phyloP scores from a whole-genome alignment of 106 monocot genomes.

The Chionographis japonica region DNA sequence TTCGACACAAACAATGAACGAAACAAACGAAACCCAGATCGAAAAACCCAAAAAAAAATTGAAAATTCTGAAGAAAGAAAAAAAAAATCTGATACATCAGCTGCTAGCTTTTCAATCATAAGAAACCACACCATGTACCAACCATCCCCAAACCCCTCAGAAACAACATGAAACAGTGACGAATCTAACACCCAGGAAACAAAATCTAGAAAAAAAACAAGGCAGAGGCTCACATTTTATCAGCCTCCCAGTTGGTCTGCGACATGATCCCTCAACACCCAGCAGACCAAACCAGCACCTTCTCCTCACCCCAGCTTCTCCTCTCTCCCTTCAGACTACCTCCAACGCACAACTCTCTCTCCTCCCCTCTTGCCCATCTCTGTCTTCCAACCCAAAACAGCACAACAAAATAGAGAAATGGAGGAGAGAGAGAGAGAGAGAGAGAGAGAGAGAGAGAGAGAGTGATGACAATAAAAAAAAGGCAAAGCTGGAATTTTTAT shows the following conservation, averaged over 20 bases:
- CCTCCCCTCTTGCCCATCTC: too few relatives aligned
- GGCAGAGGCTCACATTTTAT: constrained; percentile 53
- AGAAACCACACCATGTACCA: too few relatives aligned
- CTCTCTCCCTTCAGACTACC: not conserved
- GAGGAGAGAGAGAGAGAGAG: not conserved
- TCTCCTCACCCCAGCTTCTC: not conserved
- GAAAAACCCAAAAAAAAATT: too few relatives aligned
- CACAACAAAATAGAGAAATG: not conserved
- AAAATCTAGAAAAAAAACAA: not conserved
- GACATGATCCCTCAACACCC: constrained; percentile 32
- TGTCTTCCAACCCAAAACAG: too few relatives aligned
- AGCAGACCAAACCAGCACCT: not conserved
- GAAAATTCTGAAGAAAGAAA: not conserved
- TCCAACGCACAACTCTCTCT: not conserved
- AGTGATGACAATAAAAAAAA: not conserved
- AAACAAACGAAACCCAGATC: too few relatives aligned
- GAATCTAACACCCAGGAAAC: not conserved
- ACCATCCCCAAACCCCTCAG: too few relatives aligned
- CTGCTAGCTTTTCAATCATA: too few relatives aligned
- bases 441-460: not conserved
- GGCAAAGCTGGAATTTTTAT: not conserved
- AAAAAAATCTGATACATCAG: not conserved
- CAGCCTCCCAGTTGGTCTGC: constrained; percentile 71
- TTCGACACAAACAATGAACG: too few relatives aligned
- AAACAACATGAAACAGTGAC: not conserved